phyloP scores from a whole-genome alignment of 2,329 filamentous ascomycete species.

The Ceratocystis huliohia region DNA sequence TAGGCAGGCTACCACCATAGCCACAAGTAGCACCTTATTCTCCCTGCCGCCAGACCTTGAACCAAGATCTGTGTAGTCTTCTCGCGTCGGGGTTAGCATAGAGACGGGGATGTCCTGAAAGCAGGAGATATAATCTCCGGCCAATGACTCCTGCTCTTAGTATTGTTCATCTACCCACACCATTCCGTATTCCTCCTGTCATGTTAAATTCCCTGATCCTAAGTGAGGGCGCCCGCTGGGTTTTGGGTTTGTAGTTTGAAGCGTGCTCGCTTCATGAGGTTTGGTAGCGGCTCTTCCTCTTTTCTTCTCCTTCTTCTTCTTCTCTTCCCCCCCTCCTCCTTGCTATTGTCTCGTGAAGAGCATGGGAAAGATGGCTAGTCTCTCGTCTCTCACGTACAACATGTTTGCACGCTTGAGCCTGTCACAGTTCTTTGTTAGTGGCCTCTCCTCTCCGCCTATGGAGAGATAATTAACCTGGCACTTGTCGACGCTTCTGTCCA shows the following conservation, averaged over 20 bases:
- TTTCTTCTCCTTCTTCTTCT: neutral
- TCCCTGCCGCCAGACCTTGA: too few relatives aligned
- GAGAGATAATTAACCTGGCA: neutral
- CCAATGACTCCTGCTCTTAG: neutral
- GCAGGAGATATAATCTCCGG: slow-evolving; percentile 5
- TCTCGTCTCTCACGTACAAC: neutral
- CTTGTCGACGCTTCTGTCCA: neutral
- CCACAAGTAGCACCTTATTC: too few relatives aligned
- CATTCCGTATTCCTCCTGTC: slow-evolving; percentile 2
- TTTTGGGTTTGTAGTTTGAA: neutral
- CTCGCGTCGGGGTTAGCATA: neutral
- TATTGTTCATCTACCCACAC: neutral
- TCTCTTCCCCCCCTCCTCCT: neutral
- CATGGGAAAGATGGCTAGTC: neutral
- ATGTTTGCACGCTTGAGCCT: neutral
- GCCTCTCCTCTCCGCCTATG: neutral
- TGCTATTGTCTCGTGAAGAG: neutral
- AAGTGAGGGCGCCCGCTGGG: neutral
- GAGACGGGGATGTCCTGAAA: neutral
- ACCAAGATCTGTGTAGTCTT: too few relatives aligned
- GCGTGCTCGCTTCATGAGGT: neutral
- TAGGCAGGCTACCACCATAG: too few relatives aligned
- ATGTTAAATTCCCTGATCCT: slow-evolving; percentile 4
- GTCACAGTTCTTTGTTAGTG: neutral
- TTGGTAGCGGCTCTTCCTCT: neutral